A percentile compares a stretch with the other conserved stretches of the same genome.
phyloP scores from a whole-genome alignment of 495 filamentous ascomycete genomes.

The Neurospora tetrasperma region DNA sequence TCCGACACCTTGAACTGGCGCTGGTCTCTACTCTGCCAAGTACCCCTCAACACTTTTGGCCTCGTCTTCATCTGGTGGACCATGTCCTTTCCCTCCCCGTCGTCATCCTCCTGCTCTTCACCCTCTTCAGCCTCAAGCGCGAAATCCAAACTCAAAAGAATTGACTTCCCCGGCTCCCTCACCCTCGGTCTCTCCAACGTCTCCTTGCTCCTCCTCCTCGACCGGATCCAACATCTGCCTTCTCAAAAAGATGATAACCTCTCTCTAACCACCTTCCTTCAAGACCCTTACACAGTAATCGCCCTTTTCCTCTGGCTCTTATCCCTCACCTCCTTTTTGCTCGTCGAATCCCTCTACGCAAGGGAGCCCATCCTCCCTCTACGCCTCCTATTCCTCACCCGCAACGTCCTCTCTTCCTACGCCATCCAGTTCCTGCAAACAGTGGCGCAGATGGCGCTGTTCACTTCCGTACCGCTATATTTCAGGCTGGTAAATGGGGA shows the following conservation, averaged over 20 bases:
- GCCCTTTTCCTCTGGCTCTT: constrained; percentile 4
- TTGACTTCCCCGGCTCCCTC: constrained; percentile 11
- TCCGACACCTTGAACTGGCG: constrained; percentile 7
- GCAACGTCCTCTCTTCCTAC: constrained; percentile 6
- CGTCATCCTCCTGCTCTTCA: too few species aligned
- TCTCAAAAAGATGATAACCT: background rate
- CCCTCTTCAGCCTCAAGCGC: too few species aligned
- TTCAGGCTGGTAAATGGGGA: constrained; percentile 6
- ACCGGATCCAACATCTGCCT: background rate
- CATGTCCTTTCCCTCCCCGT: constrained; percentile 7
- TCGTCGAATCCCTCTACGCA: constrained; percentile 4
- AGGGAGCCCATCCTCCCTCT: constrained; percentile 9
- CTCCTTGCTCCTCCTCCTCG: constrained; percentile 8
- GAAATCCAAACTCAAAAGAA: constrained; percentile 6
- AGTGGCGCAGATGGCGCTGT: constrained; percentile 10
- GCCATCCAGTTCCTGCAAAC: constrained; percentile 9
- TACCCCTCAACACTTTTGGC: constrained; percentile 5
- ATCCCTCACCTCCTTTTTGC: constrained; percentile 1
- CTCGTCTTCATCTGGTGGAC: constrained; percentile 9
- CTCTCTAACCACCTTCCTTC: background rate
- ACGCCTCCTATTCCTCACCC: background rate
- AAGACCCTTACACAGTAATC: background rate
- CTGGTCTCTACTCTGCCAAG: constrained; percentile 10
- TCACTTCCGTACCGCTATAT: constrained; percentile 5
- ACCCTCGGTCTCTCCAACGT: constrained; percentile 7